Evolutionary conservation across 163 green algal genomes (phyloP).

Genomic region (Chlamydomonas reinhardtii): DNA sequence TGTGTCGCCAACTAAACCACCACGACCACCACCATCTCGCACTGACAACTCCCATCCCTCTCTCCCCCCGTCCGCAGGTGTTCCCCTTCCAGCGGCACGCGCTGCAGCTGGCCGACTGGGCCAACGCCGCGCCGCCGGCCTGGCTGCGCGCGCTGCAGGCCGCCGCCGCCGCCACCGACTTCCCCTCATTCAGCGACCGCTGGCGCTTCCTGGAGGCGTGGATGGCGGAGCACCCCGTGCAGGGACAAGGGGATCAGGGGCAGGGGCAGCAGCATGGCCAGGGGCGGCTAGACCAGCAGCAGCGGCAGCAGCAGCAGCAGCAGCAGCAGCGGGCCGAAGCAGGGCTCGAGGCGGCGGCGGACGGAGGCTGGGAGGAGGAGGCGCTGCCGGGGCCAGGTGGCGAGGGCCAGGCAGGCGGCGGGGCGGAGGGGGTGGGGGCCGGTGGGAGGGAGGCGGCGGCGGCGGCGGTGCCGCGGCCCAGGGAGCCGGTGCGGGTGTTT

Average conservation of each 20-base stretch:
- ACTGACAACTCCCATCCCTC: too few relatives aligned
- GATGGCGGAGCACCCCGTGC: neutral
- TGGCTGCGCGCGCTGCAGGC: neutral
- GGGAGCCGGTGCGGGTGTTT: slow-evolving; percentile 71
- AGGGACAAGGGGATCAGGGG: neutral
- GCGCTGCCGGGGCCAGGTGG: neutral
- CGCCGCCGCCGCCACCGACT: neutral
- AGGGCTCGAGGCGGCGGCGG: neutral
- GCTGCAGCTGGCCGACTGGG: slow-evolving; percentile 51
- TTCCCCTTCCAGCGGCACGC: slow-evolving; percentile 49
- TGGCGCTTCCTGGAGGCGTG: slow-evolving; percentile 12
- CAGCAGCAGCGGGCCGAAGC: neutral
- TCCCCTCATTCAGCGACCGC: slow-evolving; percentile 11
- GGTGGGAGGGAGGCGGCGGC: too few relatives aligned
- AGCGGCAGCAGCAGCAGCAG: neutral
- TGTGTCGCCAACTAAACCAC: too few relatives aligned
- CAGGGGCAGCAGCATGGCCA: neutral
- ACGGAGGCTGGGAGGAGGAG: neutral
- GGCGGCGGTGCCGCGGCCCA: neutral
- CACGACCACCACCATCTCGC: too few relatives aligned
- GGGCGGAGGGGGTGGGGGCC: too few relatives aligned
- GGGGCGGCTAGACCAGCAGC: too few relatives aligned
- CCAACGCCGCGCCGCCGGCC: slow-evolving; percentile 3
- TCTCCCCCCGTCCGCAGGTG: neutral
- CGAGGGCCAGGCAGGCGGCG: neutral